Evolutionary conservation across 495 filamentous ascomycete species (phyloP).

Genomic region (Aspergillus olivimuriae): DNA sequence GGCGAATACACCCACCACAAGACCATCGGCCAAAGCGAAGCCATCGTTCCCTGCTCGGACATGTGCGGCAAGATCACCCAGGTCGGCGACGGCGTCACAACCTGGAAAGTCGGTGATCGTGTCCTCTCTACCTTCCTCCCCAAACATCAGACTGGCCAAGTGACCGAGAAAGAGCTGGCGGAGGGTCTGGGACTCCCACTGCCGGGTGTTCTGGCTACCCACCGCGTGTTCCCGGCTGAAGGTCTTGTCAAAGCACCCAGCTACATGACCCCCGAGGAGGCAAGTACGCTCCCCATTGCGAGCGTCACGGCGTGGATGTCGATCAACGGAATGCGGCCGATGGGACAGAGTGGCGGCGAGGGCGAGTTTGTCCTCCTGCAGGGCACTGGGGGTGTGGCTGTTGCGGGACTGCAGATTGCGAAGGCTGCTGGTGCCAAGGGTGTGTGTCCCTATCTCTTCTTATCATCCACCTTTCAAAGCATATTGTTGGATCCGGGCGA

Average conservation of each 20-base stretch:
- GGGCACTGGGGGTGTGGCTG: slow-evolving; percentile 72
- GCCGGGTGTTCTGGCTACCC: slow-evolving; percentile 63
- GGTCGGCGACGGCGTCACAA: slow-evolving; percentile 56
- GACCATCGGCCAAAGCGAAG: slow-evolving; percentile 21
- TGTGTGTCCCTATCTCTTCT: slow-evolving; percentile 12
- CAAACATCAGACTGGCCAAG: slow-evolving; percentile 56
- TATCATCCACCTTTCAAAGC: too few relatives aligned
- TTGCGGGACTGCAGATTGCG: slow-evolving; percentile 74
- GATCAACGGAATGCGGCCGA: slow-evolving; percentile 58
- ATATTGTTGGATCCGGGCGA: too few relatives aligned
- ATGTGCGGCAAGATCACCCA: slow-evolving; percentile 65
- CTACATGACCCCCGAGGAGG: slow-evolving; percentile 58
- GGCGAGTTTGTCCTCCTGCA: slow-evolving; percentile 67
- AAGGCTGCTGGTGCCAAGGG: slow-evolving; percentile 69
- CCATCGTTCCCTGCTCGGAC: slow-evolving; percentile 65
- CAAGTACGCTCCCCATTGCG: slow-evolving; percentile 61
- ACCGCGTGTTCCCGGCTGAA: slow-evolving; percentile 59
- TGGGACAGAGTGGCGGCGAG: slow-evolving; percentile 52
- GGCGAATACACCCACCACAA: slow-evolving; percentile 53
- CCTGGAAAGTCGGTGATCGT: slow-evolving; percentile 61
- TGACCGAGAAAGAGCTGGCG: slow-evolving; percentile 37
- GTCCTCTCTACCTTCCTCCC: slow-evolving; percentile 75
- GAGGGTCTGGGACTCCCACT: slow-evolving; percentile 60
- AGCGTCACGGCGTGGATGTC: slow-evolving; percentile 77
- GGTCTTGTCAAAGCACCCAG: slow-evolving; percentile 59